phyloP scores from a whole-genome alignment of 83 land plant genomes.

The Thuja plicata region DNA sequence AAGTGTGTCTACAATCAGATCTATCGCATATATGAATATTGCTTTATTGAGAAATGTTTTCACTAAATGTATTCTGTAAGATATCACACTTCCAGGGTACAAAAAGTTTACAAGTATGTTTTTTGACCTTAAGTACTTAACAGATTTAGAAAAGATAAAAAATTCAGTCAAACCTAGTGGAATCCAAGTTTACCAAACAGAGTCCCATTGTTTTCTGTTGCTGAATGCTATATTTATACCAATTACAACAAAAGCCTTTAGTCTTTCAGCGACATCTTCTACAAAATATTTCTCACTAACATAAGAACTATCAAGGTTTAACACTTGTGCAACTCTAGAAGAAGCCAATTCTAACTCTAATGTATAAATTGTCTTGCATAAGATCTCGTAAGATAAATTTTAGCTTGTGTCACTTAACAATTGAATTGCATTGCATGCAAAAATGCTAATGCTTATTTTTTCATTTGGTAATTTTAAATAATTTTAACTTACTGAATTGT shows the following conservation, averaged over 20 bases:
- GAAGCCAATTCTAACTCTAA: slow-evolving; percentile 53
- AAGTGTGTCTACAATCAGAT: too few species aligned
- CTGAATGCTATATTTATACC: slow-evolving; percentile 88
- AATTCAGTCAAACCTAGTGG: slow-evolving; percentile 44
- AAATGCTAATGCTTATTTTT: neutral
- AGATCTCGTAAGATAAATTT: slow-evolving; percentile 27
- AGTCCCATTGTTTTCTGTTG: slow-evolving; percentile 69
- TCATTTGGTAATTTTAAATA: neutral
- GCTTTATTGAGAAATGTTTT: neutral
- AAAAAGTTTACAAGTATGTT: neutral
- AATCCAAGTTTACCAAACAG: slow-evolving; percentile 78
- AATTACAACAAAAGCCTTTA: slow-evolving; percentile 65
- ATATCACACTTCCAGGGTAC: neutral
- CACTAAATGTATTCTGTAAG: neutral
- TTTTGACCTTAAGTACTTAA: neutral
- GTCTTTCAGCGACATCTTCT: neutral
- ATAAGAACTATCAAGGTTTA: slow-evolving; percentile 17
- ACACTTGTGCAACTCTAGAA: slow-evolving; percentile 29
- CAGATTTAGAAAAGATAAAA: neutral
- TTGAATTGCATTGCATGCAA: neutral
- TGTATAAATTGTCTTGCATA: slow-evolving; percentile 47
- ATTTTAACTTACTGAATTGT: slow-evolving; percentile 45
- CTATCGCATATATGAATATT: neutral
- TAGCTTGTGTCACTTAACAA: neutral
- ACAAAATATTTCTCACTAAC: neutral